Conservation (phyloP, 345 rosid genomes). For the Salix exigua region DNA sequence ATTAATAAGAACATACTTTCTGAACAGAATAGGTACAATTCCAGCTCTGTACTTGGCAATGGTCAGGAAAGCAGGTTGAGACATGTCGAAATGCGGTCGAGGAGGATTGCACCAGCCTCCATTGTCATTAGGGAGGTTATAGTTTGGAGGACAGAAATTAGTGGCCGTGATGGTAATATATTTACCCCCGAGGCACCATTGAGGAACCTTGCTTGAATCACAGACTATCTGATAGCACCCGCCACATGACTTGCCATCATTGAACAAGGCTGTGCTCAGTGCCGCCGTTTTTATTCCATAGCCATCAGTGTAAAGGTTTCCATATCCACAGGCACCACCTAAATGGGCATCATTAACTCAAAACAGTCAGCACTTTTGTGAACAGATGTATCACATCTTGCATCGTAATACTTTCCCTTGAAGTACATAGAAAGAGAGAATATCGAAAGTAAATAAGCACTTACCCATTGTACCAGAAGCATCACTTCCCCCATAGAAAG, state of each 20-base stretch:
- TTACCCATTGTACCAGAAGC: slow-evolving; percentile 34
- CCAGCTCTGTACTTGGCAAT: slow-evolving; percentile 25
- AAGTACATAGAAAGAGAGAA: neutral
- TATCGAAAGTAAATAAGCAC: neutral
- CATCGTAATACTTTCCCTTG: no score
- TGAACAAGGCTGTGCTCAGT: slow-evolving; percentile 28
- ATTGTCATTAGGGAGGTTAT: slow-evolving; percentile 21
- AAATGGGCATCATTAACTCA: neutral
- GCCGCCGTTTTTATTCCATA: slow-evolving; percentile 26
- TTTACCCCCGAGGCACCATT: slow-evolving; percentile 24
- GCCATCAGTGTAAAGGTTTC: slow-evolving; percentile 25
- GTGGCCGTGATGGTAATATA: slow-evolving; percentile 24
- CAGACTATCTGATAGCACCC: slow-evolving; percentile 25
- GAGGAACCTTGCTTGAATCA: slow-evolving; percentile 11
- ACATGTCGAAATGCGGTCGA: slow-evolving; percentile 24
- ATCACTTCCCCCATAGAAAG: slow-evolving; percentile 27
- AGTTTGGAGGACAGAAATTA: slow-evolving; percentile 32
- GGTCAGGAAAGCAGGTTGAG: slow-evolving; percentile 25
- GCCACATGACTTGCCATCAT: slow-evolving; percentile 29
- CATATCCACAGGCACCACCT: slow-evolving; percentile 35
- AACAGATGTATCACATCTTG: no score
- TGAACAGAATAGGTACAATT: slow-evolving; percentile 22
- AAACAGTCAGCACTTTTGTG: neutral
- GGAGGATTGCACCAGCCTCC: slow-evolving; percentile 38
- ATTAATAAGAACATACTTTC: slow-evolving; percentile 6